Evolutionary conservation across 108 stramenopile species (phyloP).

Genomic region (Skeletonema tropicum): DNA sequence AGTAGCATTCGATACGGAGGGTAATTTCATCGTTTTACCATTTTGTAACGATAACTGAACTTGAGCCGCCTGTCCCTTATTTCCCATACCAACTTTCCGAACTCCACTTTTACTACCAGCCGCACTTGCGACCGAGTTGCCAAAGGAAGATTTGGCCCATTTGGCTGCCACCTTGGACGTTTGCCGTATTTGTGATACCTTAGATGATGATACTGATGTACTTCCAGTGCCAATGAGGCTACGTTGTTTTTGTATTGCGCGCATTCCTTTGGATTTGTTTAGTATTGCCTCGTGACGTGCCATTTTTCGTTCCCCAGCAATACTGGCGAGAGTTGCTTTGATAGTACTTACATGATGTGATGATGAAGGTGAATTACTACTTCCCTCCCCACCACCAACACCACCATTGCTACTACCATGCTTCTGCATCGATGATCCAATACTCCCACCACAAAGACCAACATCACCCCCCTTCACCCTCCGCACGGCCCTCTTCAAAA

Average conservation of each 20-base stretch:
- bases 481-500: constrained; percentile 37
- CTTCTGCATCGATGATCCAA: background rate
- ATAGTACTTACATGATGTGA: too few species aligned
- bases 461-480: constrained; percentile 37
- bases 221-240: background rate
- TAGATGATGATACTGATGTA: background rate
- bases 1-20: background rate
- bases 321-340: background rate
- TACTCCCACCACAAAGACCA: background rate
- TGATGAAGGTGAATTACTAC: too few species aligned
- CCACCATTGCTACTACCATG: background rate
- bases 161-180: constrained; percentile 30
- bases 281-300: constrained; percentile 34
- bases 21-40: constrained; percentile 40
- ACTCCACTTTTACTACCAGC: background rate
- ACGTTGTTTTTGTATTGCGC: constrained; percentile 16
- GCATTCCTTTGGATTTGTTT: constrained; percentile 33
- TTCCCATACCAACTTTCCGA: constrained; percentile 6
- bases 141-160: constrained; percentile 31
- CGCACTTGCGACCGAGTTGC: constrained; percentile 32
- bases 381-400: background rate
- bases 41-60: constrained; percentile 30
- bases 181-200: constrained; percentile 24
- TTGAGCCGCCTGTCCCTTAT: constrained; percentile 2
- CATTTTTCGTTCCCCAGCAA: background rate